Percentiles rank a stretch among this genome's conserved stretches.
Evolutionary conservation across 345 rosid species (phyloP).

Genomic region (Melaleuca quinquenervia): DNA sequence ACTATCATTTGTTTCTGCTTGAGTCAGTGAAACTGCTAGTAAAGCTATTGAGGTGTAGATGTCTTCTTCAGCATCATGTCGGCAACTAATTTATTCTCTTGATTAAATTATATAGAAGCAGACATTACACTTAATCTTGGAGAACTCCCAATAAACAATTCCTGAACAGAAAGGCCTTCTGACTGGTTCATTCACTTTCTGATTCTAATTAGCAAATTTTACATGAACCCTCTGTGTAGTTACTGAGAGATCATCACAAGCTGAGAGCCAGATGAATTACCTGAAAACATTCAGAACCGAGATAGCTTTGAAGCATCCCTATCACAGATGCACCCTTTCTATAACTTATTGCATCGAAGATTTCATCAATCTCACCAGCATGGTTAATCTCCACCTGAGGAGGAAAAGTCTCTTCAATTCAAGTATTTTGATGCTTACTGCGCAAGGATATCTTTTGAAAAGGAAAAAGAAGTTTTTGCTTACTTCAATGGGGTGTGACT

Average conservation of each 20-base stretch:
- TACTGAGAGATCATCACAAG: background rate
- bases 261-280: slow-evolving; percentile 15
- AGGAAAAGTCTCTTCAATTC: background rate
- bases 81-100: background rate
- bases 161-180: background rate
- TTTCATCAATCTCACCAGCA: slow-evolving; percentile 82
- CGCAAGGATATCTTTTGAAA: background rate
- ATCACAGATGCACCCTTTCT: slow-evolving; percentile 90
- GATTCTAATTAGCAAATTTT: background rate
- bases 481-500: slow-evolving; percentile 99
- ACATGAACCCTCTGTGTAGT: background rate
- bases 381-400: slow-evolving; percentile 81
- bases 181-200: background rate
- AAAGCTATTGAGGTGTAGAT: background rate
- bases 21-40: background rate
- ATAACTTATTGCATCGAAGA: slow-evolving; percentile 92
- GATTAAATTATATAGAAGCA: background rate
- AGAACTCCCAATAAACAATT: background rate
- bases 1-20: background rate
- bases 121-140: background rate
- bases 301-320: slow-evolving; percentile 92
- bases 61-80: background rate
- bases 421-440: background rate
- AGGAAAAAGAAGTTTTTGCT: background rate
- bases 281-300: slow-evolving; percentile 91